phyloP scores from a whole-genome alignment of 345 rosid species.

The Xanthoceras sorbifolium region DNA sequence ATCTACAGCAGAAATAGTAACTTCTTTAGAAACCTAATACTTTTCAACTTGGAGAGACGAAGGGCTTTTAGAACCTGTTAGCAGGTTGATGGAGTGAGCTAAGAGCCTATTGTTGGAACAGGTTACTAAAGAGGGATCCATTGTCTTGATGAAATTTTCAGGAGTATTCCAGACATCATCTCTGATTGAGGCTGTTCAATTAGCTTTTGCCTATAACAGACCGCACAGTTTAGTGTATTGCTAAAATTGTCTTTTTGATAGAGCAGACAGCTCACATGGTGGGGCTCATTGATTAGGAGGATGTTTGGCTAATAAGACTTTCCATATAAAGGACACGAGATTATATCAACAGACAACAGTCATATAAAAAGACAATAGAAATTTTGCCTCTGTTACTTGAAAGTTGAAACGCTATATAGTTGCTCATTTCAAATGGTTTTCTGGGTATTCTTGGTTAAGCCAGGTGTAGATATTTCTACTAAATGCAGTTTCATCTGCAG shows the following conservation, averaged over 20 bases:
- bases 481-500: not conserved
- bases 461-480: not conserved
- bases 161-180: not conserved
- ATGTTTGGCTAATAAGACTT: not conserved
- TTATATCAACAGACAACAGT: not conserved
- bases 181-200: not conserved
- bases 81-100: slow-evolving; percentile 4
- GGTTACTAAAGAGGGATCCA: not conserved
- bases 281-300: not conserved
- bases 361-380: not conserved
- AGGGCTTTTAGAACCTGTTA: not conserved
- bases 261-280: slow-evolving; percentile 6
- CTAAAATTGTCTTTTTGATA: not conserved
- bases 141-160: not conserved
- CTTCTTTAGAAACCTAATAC: not conserved
- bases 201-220: not conserved
- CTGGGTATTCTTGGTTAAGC: not conserved
- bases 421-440: slow-evolving; percentile 2
- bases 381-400: not conserved
- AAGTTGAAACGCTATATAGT: not conserved
- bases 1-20: not conserved
- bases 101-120: not conserved
- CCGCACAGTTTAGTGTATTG: not conserved
- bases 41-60: not conserved
- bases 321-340: not conserved